Base-by-base conservation (phyloP, 305 asterid genomes). In the Plantago coronopus region DNA sequence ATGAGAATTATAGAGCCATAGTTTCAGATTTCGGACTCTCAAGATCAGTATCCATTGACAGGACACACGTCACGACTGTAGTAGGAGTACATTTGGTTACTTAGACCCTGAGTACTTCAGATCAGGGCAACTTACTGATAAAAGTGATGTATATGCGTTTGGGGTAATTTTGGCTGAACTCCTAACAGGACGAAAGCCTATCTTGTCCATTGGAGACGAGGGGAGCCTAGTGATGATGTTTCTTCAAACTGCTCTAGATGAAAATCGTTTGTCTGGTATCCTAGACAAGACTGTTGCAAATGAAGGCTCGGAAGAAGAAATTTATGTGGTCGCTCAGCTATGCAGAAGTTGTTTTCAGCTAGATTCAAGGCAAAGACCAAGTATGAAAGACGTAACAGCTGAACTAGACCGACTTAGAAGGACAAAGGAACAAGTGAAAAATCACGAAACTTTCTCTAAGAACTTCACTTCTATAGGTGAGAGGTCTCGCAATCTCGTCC, bases 101-200 rank as follows among this genome's bases (percentile, higher is more conserved):
- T n/a, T 78, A 53, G 80, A 71, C 68, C 83, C 78, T 0, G 72
- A 69, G 50, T 78, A 74, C 72, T 74, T 74, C 37, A 48, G 45
- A 7, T 55, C 80, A 1, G 76, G 80, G 17, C 76, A 78, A 50
- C 67, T 72, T 15, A 75, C 64, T 11, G 81, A 78, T 46, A 75
- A 72, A 54, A 72, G 81, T 21, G 80, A 78, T 23, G 83, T 75
- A 14, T 78, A 78, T 48, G 68, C 78, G 37, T 78, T 78, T 1
- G 83, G 81, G 19, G 81, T 78, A 7, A 69, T 78, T 25, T 71
- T 78, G 16, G 74, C 77, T 1, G 79, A 75, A 64, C 69, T 79
- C 1, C 59, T 72, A 4, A 79, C 81, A 0, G 74, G 78, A 23
- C 63, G 69, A 25, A 72, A 65, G 59, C 70, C 68, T 2, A 10